These are phyloP conservation scores for Meredithiella fracta DNA, from an alignment of 2,329 filamentous ascomycete genomes.

Conservation along the genomic window DNA sequence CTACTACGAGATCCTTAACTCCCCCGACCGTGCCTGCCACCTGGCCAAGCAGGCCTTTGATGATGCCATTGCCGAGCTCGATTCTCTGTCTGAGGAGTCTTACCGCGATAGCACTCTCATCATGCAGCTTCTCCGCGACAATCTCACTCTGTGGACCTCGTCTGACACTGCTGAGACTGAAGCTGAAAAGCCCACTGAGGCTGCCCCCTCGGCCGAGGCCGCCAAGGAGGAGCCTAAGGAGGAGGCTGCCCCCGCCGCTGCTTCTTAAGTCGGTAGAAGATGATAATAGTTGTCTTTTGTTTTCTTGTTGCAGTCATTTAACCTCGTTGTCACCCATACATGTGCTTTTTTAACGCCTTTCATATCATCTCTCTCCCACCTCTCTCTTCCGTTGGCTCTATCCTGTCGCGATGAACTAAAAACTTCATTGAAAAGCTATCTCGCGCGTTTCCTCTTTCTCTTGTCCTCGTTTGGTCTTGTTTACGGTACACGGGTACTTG, in stretches of 20 bases:
- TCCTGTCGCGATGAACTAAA: too few relatives aligned
- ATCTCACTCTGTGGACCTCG: conserved; percentile 95
- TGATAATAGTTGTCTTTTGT: conserved; percentile 11
- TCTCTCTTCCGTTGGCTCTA: not conserved
- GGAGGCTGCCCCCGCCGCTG: conserved; percentile 26
- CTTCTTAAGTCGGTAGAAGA: conserved; percentile 10
- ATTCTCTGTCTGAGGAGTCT: conserved; percentile 92
- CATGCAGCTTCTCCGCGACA: conserved; percentile 97
- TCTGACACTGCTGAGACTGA: conserved; percentile 74
- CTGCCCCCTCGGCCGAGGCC: conserved; percentile 31
- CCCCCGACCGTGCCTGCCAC: conserved; percentile 93
- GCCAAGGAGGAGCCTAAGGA: conserved; percentile 30
- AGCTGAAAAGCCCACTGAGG: conserved; percentile 45
- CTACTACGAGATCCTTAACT: conserved; percentile 99
- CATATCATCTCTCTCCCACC: conserved; percentile 6
- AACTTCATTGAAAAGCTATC: too few relatives aligned
- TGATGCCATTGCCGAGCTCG: conserved; percentile 96
- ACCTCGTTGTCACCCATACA: not conserved
- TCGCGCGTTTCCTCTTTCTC: not conserved
- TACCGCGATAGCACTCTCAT: conserved; percentile 98
- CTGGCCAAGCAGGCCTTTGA: conserved; percentile 98
- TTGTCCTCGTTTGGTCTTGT: not conserved
- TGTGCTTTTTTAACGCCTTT: not conserved
- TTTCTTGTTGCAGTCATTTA: conserved; percentile 6
- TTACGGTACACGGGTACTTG: too few relatives aligned